Evolutionary conservation across 2,329 filamentous ascomycete species (phyloP), one percentile per base, ranked within the genome.

Genomic region (Xenosphaeropsis pyriputrescens): DNA sequence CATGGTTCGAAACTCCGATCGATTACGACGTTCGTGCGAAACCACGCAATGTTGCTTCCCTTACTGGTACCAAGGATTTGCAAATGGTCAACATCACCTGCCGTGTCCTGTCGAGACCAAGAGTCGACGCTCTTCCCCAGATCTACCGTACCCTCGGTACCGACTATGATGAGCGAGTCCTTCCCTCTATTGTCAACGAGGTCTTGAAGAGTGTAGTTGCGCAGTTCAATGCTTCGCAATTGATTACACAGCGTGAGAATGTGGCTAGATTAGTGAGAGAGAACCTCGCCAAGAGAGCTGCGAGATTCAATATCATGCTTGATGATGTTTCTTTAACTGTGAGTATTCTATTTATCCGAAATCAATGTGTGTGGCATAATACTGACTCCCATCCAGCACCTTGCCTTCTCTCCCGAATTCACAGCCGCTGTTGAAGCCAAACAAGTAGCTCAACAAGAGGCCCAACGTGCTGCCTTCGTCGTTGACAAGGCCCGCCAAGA

Each of bases 21-120:
- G 79, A 88, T 52, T 98, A 96, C 69, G 89, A 98, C 61, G 91
- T 98, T 51, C 89, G 91, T 64, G 91, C 91, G 43, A 95, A 89
- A 70, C 91, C 91, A 53, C 79, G 91, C 58, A 95, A 93, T 56
- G 88, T 98, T 51, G 83, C 91, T 48, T 96, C 91, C 48, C 75
- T 98, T 48, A 98, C 91, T 42, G 91, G 91, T 51, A 98, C 91
- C 56, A 98, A 98, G 71, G 91, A 98, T 64, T 67, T 98, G 63
- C 91, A 98, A 69, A 98, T 98, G 91, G 91, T 96, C 57, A 98
- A 98, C 74, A 96, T 98, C 59, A 98, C 89, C 56, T 98, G 91
- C 64, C 89, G 91, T 84, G 91, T 98, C 41, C 83, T 98, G 38
- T 95, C 89, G 41, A 72, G 86, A 51, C 91, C 91, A 40, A 77